These are phyloP conservation scores for Ciborinia camelliae DNA, from an alignment of 2,329 filamentous ascomycete genomes.

Conservation along the genomic window DNA sequence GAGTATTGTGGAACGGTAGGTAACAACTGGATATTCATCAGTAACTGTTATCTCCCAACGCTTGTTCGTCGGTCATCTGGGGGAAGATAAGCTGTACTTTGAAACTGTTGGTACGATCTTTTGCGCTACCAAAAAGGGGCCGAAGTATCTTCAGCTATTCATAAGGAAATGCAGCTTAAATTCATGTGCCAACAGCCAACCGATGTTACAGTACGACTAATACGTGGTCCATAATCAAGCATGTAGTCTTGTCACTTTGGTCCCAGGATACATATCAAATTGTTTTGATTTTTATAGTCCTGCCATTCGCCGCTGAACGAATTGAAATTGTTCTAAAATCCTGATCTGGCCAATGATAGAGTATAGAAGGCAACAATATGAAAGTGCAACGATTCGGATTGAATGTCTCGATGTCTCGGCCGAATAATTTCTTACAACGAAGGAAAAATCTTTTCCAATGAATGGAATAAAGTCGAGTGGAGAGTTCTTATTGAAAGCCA, in stretches of 20 bases:
- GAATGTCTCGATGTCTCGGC: background rate
- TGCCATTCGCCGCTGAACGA: conserved; percentile 10
- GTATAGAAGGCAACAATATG: background rate
- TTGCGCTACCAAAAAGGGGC: background rate
- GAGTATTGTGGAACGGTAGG: no score
- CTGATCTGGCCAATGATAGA: background rate
- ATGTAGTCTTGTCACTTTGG: background rate
- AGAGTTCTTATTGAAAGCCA: background rate
- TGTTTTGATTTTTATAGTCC: background rate
- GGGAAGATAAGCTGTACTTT: background rate
- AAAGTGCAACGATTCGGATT: background rate
- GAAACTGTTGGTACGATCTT: background rate
- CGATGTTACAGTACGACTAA: background rate
- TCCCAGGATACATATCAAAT: background rate
- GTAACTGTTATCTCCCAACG: background rate
- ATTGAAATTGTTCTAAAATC: background rate
- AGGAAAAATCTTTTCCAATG: background rate
- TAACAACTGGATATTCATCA: background rate
- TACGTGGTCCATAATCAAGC: background rate
- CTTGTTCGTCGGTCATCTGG: background rate
- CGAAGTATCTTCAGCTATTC: background rate
- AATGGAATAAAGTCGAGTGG: background rate
- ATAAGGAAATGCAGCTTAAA: background rate
- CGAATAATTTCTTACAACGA: background rate
- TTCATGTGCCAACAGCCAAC: background rate